Evolutionary conservation across 164 flowering plant genomes (phyloP), one percentile per base, ranked within the genome.

Genomic region (Protea cynaroides): DNA sequence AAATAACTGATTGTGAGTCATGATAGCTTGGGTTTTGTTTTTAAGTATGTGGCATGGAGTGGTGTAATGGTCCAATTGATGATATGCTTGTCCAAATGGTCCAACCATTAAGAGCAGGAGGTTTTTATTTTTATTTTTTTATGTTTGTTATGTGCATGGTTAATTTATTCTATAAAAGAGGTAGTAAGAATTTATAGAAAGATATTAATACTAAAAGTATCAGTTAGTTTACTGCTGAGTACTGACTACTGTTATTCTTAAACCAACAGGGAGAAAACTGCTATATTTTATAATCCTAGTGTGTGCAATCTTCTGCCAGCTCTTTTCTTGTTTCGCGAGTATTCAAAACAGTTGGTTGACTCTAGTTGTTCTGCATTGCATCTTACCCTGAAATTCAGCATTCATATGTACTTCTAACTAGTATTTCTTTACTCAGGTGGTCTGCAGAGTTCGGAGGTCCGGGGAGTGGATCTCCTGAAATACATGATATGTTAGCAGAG

Each of bases 401-500:
- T 65, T 17, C 56, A 29, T 37, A 25, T 29, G 44, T 8, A 17
- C 19, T 44, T 13, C 22, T 59, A 43, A 55, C 59, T 65, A 21
- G 44, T 60, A 58, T 22, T 64, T 66, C 17, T 72, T 74, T 69
- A 24, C 15, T 52, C 65, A 94, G 99, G 87, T 94, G 97, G 97
- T 94, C 99, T 60, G 75, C 79, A 19, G 96, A 91, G 72, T 89
- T 77, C 81, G 97, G 97, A 71, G 79, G 77, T 65, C 74, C 70
- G 22, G 83, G 66, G 74, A 64, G n/a, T 78, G 99, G 97, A 47
- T 78, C 88, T 61, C 97, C 90, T 40, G 89, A 89, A 56, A 44
- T 94, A 43, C 92, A 94, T 82, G 76, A 65, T 65, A 89, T 94
- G 96, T 81, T 94, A 56, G 99, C 97, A 66, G 94, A 85, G 60